Percentiles rank a stretch among this genome's conserved stretches.
These are phyloP conservation scores for Termitomyces sp. DNA, from an alignment of 768 basidiomycete genomes.

Conservation along the genomic window DNA sequence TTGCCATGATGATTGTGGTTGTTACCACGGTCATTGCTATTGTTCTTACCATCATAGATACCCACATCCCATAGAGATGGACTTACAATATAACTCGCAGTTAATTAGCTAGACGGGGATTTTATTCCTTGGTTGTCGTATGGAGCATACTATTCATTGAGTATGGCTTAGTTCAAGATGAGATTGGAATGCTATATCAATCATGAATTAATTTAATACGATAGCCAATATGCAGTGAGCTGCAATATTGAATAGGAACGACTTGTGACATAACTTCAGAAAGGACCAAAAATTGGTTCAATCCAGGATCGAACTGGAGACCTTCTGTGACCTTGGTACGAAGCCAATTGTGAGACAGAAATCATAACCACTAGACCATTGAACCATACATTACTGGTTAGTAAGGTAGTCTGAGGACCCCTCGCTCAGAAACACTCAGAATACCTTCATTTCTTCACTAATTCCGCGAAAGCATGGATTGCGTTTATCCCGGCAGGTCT, in stretches of 20 bases:
- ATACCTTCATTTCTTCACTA: too few species aligned
- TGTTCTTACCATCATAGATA: slow-evolving; percentile 11
- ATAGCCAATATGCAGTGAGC: too few species aligned
- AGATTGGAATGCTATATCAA: neutral
- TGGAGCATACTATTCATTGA: neutral
- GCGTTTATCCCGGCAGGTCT: too few species aligned
- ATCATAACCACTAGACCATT: slow-evolving; percentile 27
- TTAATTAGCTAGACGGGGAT: slow-evolving; percentile 8
- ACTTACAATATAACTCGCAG: slow-evolving; percentile 14
- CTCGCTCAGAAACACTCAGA: too few species aligned
- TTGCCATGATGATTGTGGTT: slow-evolving; percentile 2
- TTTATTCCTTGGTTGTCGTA: neutral
- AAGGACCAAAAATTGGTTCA: slow-evolving; percentile 36
- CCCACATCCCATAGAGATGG: slow-evolving; percentile 9
- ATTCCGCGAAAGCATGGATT: too few species aligned
- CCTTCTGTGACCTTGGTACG: slow-evolving; percentile 28
- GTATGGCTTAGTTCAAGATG: neutral
- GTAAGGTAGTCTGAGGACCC: neutral
- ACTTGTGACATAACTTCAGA: too few species aligned
- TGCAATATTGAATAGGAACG: too few species aligned
- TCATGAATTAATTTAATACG: too few species aligned
- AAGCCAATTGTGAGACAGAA: slow-evolving; percentile 32
- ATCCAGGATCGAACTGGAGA: slow-evolving; percentile 40
- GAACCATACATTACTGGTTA: slow-evolving; percentile 5
- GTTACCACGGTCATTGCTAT: neutral